These are phyloP conservation scores for Corynascus novoguineensis DNA, from an alignment of 495 filamentous ascomycete genomes.

Conservation along the genomic window DNA sequence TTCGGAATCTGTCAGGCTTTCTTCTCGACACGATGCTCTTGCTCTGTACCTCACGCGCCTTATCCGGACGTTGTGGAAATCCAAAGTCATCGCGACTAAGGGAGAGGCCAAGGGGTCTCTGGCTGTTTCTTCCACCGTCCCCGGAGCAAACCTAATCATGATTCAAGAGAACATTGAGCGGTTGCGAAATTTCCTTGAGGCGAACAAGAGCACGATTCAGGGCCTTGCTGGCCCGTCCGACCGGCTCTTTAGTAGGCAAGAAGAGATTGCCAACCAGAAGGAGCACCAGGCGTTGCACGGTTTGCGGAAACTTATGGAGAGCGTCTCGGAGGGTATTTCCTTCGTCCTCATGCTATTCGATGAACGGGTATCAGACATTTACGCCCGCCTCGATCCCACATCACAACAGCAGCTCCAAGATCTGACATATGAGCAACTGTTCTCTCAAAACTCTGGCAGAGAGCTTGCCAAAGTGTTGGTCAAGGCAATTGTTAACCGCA, in stretches of 20 bases:
- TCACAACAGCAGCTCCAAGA: conserved; percentile 61
- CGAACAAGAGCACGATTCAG: conserved; percentile 85
- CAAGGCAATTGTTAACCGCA: conserved; percentile 95
- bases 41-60: conserved; percentile 81
- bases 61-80: conserved; percentile 79
- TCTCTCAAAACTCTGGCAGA: conserved; percentile 69
- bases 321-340: conserved; percentile 90
- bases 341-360: conserved; percentile 93
- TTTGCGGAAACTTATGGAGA: conserved; percentile 70
- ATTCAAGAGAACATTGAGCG: conserved; percentile 77
- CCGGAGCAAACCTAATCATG: conserved; percentile 57
- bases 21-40: conserved; percentile 81
- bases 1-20: conserved; percentile 77
- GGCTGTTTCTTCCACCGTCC: conserved; percentile 56
- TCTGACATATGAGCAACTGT: conserved; percentile 81
- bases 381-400: conserved; percentile 64
- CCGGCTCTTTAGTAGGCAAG: conserved; percentile 67
- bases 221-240: conserved; percentile 83
- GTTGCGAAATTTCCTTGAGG: conserved; percentile 71
- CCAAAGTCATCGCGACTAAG: conserved; percentile 43
- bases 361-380: conserved; percentile 83
- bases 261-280: conserved; percentile 82
- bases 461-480: conserved; percentile 94
- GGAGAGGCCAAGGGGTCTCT: conserved; percentile 50
- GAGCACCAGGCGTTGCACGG: conserved; percentile 91